Percentiles rank a stretch among this genome's conserved stretches.
These are phyloP conservation scores for Emmonsiellopsis sp. DNA, from an alignment of 2,329 filamentous ascomycete species.

Conservation along the genomic window DNA sequence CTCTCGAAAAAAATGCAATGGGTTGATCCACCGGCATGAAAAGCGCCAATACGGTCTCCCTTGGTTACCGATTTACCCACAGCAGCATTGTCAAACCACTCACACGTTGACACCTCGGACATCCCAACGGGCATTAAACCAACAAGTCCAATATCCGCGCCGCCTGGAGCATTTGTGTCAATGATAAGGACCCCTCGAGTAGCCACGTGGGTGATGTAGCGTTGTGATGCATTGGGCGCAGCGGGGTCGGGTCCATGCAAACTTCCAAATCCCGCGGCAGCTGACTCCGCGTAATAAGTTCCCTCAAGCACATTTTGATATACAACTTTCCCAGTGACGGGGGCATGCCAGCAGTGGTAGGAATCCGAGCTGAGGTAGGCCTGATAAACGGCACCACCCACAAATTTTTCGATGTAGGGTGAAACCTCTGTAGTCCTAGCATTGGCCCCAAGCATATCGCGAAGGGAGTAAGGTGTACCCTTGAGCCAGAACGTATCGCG, in stretches of 20 bases:
- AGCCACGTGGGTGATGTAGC: conserved; percentile 58
- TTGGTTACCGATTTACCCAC: conserved; percentile 54
- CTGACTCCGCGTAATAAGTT: conserved; percentile 58
- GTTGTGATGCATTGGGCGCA: conserved; percentile 42
- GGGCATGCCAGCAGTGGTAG: conserved; percentile 65
- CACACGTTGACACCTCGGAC: conserved; percentile 66
- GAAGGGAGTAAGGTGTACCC: conserved; percentile 56
- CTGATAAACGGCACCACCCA: conserved; percentile 59
- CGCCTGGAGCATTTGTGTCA: conserved; percentile 47
- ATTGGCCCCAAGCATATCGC: conserved; percentile 55
- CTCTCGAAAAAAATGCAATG: conserved; percentile 56
- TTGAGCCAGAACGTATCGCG: conserved; percentile 61
- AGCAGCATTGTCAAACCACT: conserved; percentile 54
- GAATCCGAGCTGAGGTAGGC: conserved; percentile 58
- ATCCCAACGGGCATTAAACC: conserved; percentile 64
- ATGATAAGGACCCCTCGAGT: conserved; percentile 62
- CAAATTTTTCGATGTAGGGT: conserved; percentile 34
- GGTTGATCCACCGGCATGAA: conserved; percentile 65
- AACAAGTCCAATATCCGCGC: conserved; percentile 55
- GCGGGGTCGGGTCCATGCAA: conserved; percentile 19
- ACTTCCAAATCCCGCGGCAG: conserved; percentile 39
- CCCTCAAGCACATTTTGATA: conserved; percentile 52
- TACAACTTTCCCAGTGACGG: conserved; percentile 53
- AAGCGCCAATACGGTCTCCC: conserved; percentile 67
- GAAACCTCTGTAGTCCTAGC: conserved; percentile 27